phyloP scores from a whole-genome alignment of 345 rosid genomes.

The Gossypium herbaceum region DNA sequence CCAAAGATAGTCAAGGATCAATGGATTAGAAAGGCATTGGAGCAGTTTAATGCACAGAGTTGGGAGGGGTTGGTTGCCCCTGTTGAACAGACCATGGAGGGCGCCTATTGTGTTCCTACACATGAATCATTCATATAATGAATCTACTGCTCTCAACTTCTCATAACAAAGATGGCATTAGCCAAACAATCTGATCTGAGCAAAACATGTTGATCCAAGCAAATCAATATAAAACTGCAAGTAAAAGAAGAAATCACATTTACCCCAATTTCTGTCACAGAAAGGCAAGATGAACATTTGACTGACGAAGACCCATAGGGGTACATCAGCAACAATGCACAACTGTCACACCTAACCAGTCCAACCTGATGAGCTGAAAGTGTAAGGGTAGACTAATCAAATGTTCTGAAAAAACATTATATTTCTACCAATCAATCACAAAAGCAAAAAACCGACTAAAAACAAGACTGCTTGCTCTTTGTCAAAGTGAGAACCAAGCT shows the following conservation, averaged over 20 bases:
- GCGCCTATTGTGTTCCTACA: constrained; percentile 66
- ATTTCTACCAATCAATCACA: neutral
- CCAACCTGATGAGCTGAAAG: constrained; percentile 73
- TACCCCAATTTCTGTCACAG: constrained; percentile 72
- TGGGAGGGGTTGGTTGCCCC: constrained; percentile 40
- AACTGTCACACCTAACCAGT: constrained; percentile 57
- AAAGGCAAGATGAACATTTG: constrained; percentile 71
- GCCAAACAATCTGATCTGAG: neutral
- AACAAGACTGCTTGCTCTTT: neutral
- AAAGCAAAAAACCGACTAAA: neutral
- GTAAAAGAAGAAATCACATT: constrained; percentile 17
- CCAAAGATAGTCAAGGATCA: neutral
- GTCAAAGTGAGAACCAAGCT: neutral
- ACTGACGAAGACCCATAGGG: constrained; percentile 80
- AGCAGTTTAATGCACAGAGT: constrained; percentile 31
- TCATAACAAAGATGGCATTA: neutral
- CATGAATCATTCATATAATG: constrained; percentile 11
- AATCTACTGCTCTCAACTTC: constrained; percentile 1
- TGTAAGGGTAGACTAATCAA: neutral
- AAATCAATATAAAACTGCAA: constrained; percentile 5
- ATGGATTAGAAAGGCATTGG: neutral
- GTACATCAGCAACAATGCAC: constrained; percentile 68
- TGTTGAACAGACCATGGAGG: constrained; percentile 83
- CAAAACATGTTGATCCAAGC: neutral
- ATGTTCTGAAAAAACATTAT: neutral